phyloP scores from a whole-genome alignment of 2,329 filamentous ascomycete genomes.

The Nigrospora oryzae region DNA sequence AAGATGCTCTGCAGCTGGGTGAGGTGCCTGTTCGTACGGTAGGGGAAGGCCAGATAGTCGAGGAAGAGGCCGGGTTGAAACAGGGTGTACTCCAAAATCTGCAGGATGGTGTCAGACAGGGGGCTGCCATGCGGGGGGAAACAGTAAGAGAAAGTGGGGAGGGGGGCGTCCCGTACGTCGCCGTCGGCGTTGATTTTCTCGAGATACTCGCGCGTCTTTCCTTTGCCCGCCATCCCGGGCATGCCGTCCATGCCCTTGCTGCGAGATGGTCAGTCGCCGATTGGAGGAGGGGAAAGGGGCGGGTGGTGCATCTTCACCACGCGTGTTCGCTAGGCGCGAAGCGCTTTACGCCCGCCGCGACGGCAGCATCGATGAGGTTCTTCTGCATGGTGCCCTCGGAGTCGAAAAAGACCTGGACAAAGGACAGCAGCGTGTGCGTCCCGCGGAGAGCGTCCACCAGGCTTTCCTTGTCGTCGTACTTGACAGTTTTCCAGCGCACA shows the following conservation, averaged over 20 bases:
- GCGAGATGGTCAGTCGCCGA: conserved; percentile 2
- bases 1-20: conserved; percentile 18
- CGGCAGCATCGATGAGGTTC: conserved; percentile 49
- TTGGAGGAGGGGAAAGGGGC: background rate
- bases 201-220: conserved; percentile 11
- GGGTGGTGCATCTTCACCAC: conserved; percentile 19
- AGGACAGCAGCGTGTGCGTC: conserved; percentile 44
- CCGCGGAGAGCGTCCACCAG: conserved; percentile 32
- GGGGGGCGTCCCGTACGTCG: background rate
- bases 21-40: conserved; percentile 29
- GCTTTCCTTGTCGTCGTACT: conserved; percentile 31
- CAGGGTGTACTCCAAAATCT: conserved; percentile 46
- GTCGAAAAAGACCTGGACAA: conserved; percentile 28
- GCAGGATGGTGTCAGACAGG: background rate
- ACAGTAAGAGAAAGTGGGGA: background rate
- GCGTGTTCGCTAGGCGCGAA: conserved; percentile 55
- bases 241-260: conserved; percentile 20
- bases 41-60: conserved; percentile 37
- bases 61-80: conserved; percentile 41
- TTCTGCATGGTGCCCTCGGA: conserved; percentile 33
- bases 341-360: conserved; percentile 49
- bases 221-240: conserved; percentile 42
- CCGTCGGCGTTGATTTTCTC: conserved; percentile 29
- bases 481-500: conserved; percentile 29
- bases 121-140: background rate